phyloP scores from a whole-genome alignment of 2,329 filamentous ascomycete species.

The Cadophora sp. region DNA sequence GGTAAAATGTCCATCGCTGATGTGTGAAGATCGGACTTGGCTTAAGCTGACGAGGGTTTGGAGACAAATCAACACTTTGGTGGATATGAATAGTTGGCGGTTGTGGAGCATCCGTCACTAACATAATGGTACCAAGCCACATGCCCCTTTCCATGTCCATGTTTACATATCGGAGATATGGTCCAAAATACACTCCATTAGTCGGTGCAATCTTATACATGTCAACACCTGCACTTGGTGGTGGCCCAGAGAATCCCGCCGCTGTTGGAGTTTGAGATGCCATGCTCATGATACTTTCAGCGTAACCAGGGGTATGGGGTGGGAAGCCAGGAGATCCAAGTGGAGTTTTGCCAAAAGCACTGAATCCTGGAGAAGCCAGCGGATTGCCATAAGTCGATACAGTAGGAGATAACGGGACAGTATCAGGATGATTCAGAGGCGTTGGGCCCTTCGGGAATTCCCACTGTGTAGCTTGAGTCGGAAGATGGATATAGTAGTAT shows the following conservation, averaged over 20 bases:
- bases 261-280: conserved; percentile 76
- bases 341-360: conserved; percentile 63
- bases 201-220: conserved; percentile 93
- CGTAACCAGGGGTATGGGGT: conserved; percentile 82
- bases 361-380: conserved; percentile 69
- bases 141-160: conserved; percentile 93
- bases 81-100: conserved; percentile 97
- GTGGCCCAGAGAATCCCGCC: conserved; percentile 87
- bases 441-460: conserved; percentile 97
- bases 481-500: conserved; percentile 98
- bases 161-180: conserved; percentile 93
- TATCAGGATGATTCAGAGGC: conserved; percentile 78
- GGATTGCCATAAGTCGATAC: conserved; percentile 76
- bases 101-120: conserved; percentile 89
- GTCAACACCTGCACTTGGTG: conserved; percentile 86
- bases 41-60: conserved; percentile 87
- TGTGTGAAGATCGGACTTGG: conserved; percentile 85
- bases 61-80: conserved; percentile 86
- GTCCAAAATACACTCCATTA: conserved; percentile 97
- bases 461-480: conserved; percentile 96
- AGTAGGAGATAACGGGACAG: conserved; percentile 82
- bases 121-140: conserved; percentile 92
- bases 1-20: conserved; percentile 94
- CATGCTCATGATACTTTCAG: conserved; percentile 85
- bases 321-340: conserved; percentile 83